Evolutionary conservation across 768 basidiomycete genomes (phyloP), one percentile per base, ranked within the genome.

Genomic region (Lactarius sanguifluus): DNA sequence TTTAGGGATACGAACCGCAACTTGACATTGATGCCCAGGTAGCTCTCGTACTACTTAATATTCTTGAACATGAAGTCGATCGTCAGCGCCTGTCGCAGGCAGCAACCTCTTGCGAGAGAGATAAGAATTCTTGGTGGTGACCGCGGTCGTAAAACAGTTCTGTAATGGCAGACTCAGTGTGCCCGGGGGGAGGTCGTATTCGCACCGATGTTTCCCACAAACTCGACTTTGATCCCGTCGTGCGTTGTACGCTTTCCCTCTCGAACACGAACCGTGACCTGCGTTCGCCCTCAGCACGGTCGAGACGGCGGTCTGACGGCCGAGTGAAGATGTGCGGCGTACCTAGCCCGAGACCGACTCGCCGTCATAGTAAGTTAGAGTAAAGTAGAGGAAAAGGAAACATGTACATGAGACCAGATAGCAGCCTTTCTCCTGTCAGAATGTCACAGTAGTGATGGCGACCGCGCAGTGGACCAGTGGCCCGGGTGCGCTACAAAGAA

Each of bases 31-130:
- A 98, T 98, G 7, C 96, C 97, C 72, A 94, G 89, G 76, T 98
- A 98, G 71, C 91, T 93, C 81, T 98, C 96, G 71, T 92, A 98
- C 76, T 98, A 95, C 81, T 6, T 98, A 52, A 99, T 92, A 73
- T 96, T 99, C 83, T 98, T 98, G 85, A 99, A 98, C 73, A 88
- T 85, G 78, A 98, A 98, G 61, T 98, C 96, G 71, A 89, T 97
- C 10, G 94, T 94, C 78, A 98, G 96, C 0, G 95, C 95, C 73
- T 94, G 90, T 54, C 97, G 86, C 88, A 98, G 89, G 74, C 98
- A 2, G 96, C 94, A 30, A 98, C 82, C 73, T 98, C 96, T 78
- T 98, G 94, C 0, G 94, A 93, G 72, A 98, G 79, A 7, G 96
- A 97, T 12, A 98, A 81, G 77, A 98, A 98, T 75, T 98, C 97